These are phyloP conservation scores for Aspergillus sojae DNA, from an alignment of 2,329 filamentous ascomycete species.

Conservation along the genomic window DNA sequence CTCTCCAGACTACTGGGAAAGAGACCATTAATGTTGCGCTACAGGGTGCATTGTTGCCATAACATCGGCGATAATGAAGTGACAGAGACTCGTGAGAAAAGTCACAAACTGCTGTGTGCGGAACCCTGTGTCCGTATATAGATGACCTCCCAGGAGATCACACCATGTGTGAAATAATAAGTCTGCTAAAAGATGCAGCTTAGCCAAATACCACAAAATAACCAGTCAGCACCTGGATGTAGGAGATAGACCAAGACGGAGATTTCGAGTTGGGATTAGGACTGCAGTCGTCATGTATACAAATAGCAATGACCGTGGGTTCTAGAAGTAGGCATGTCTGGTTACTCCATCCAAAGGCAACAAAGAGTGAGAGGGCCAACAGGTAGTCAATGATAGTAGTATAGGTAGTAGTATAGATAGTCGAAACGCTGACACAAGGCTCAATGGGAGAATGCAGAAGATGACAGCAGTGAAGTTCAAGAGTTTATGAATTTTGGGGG, in stretches of 20 bases:
- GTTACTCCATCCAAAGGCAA: not conserved
- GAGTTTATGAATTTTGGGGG: not conserved
- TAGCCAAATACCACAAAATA: not conserved
- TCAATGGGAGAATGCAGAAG: not conserved
- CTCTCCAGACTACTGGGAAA: not conserved
- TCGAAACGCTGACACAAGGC: not conserved
- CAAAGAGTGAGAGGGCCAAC: not conserved
- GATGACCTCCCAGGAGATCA: not conserved
- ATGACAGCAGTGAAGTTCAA: not conserved
- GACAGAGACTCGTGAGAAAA: not conserved
- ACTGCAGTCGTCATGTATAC: not conserved
- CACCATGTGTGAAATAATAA: not conserved
- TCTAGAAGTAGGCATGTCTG: conserved; percentile 2
- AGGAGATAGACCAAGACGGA: not conserved
- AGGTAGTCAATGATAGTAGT: not conserved
- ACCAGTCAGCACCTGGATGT: not conserved
- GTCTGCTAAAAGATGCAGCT: not conserved
- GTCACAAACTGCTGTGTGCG: not conserved
- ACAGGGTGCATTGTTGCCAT: conserved; percentile 4
- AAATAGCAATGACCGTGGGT: not conserved
- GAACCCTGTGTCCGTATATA: not conserved
- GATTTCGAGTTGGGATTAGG: not conserved
- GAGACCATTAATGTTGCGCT: not conserved
- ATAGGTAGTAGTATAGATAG: not conserved
- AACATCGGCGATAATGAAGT: not conserved